Base-by-base conservation (phyloP, 2,329 filamentous ascomycete species). In the Leptographium radiaticola region DNA sequence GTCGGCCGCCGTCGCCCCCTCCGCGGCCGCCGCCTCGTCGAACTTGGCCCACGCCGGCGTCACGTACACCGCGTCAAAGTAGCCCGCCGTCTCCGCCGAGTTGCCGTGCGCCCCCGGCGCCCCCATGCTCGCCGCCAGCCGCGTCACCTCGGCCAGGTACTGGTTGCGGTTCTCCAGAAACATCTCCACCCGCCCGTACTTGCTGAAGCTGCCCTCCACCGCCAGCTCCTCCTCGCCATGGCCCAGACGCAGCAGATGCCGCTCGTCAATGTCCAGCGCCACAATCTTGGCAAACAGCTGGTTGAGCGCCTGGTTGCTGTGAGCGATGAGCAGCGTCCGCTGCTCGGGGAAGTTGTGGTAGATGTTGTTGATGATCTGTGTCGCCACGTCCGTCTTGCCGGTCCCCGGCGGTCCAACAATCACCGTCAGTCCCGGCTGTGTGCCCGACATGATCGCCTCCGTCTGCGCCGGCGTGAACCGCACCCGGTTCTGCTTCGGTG, bases 361-460 rank as follows among this genome's bases (percentile, higher is more conserved):
- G 61, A 98, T 86, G 67, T 97, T 96, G 72, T 88, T 96, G 70
- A 98, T 98, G 66, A 97, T 94, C 68, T 98, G 93, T 6, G 91
- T 96, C 49, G 89, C 90, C 52, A 98, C 93, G 68, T 98, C 93
- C n/a, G 93, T 98, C 73, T 98, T 98, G 58, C 94, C 93, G 8
- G 93, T 98, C 53, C 93, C 93, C 9, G 93, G 93, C 53, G 93
- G 93, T 1, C 93, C 93, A 58, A 98, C 88, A 61, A 98, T 86
- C 49, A 98, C 80, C 1, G 91, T 96, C 51, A 98, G 75, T 20
- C 94, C 93, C 39, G 93, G 91, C 63, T 98, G 94, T 8, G 88
- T 90, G 20, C 93, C 93, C 43, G 91, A 96, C 56, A 87, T 83
- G 62, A 98, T 93, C 31, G 93, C 93, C 66, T 97, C 87, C 33